Base-by-base conservation (phyloP, 2,329 filamentous ascomycete genomes). In the Penicillium sp. region DNA sequence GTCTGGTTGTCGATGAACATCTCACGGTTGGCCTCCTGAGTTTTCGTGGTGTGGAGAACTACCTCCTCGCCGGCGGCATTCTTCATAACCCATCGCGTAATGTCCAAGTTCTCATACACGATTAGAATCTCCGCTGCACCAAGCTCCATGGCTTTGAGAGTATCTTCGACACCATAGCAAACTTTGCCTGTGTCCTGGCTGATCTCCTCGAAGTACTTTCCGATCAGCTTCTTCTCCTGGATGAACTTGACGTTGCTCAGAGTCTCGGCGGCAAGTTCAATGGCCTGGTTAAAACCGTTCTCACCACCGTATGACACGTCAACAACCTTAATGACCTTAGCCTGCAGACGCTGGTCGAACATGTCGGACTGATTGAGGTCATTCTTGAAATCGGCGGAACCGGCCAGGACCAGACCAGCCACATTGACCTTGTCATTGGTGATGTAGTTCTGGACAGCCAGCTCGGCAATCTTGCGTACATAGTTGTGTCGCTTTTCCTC, bases 401-500 rank as follows among this genome's bases (percentile, higher is more conserved):
- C 93, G 51, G 93, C 93, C 51, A 98, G 79, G 64, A 98, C 94
- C 47, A 98, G 73, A 60, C 93, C 94, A 45, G 87, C 89, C 33
- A 97, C 91, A 68, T 98, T 98, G 72, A 94, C 87, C 76, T 97
- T 98, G 77, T 98, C 93, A 66, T 84, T 85, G 60, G 90, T 95
- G 69, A 98, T 96, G 71, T 94, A 98, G 72, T 97, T 97, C 71
- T 98, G 94, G 37, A 98, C 93, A 23, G 93, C 93, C 73, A 96
- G 72, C 69, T 98, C 93, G 60, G 93, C 88, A 48, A 98, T 94
- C 75, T 98, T 98, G 64, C 93, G 89, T 58, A 98, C 93, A 69
- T 98, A 98, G 76, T 98, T 98, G 82, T 98, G 93, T 57, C 93
- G 90, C 76, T 98, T 98, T 73, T 98, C 93, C 71, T 98, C 93